Conservation (phyloP, 179 eudicot species). For the Patellifolia procumbens region DNA sequence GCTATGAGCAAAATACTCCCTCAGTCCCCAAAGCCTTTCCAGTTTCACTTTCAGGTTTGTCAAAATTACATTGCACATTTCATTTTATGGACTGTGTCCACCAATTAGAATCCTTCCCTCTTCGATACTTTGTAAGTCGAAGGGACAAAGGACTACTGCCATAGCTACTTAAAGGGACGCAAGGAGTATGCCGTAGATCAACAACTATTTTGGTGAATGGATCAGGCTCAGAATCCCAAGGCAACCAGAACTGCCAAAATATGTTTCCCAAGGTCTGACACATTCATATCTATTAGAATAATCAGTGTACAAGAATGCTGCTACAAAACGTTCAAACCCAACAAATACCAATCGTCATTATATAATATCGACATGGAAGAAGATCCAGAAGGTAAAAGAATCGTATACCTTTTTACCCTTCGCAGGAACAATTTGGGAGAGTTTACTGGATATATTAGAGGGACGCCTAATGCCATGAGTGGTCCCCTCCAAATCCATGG, state of each 20-base stretch:
- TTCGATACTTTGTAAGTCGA: too few species aligned
- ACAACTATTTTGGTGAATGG: background rate
- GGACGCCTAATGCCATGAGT: constrained; percentile 35
- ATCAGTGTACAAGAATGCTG: background rate
- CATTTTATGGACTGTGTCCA: too few species aligned
- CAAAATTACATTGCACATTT: too few species aligned
- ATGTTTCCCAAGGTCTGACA: background rate
- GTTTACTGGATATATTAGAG: constrained; percentile 37
- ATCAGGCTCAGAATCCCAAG: background rate
- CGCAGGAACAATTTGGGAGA: constrained; percentile 46
- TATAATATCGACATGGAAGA: background rate
- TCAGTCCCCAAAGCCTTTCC: too few species aligned
- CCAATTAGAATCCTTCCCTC: too few species aligned
- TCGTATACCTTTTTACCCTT: constrained; percentile 47
- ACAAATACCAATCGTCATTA: background rate
- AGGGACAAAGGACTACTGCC: too few species aligned
- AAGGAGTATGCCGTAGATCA: background rate
- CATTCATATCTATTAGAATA: background rate
- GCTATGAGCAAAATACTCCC: too few species aligned
- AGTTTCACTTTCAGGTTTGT: too few species aligned
- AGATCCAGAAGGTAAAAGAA: background rate
- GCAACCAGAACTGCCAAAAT: background rate
- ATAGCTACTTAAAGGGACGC: background rate
- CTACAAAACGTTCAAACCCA: background rate
- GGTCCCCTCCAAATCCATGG: constrained; percentile 44